These are phyloP conservation scores for Stenogyne calaminthoides DNA, from an alignment of 305 asterid species.

Conservation along the genomic window DNA sequence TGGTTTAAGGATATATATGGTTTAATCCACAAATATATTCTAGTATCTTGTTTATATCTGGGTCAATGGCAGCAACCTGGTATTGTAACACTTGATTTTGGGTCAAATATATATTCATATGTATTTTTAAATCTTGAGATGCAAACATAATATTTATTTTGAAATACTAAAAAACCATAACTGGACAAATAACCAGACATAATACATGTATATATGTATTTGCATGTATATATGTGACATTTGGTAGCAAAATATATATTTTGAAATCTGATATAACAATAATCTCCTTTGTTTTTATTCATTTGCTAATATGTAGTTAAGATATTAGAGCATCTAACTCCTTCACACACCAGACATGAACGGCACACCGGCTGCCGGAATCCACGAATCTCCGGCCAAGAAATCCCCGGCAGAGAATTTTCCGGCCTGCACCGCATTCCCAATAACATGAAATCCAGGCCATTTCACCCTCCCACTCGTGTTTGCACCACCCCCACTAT, in stretches of 20 bases:
- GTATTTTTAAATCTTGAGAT: background rate
- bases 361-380: slow-evolving; percentile 50
- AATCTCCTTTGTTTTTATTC: background rate
- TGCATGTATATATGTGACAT: background rate
- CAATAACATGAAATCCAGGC: slow-evolving; percentile 48
- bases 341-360: slow-evolving; percentile 36
- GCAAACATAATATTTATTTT: background rate
- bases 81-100: background rate
- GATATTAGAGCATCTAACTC: background rate
- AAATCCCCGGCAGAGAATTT: slow-evolving; percentile 47
- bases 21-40: background rate
- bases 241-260: background rate
- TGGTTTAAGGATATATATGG: background rate
- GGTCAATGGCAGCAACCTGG: background rate
- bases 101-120: background rate
- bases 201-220: too few relatives aligned
- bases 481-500: slow-evolving; percentile 43
- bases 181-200: background rate
- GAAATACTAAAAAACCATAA: too few relatives aligned
- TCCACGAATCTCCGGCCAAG: slow-evolving; percentile 49
- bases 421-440: slow-evolving; percentile 34
- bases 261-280: background rate
- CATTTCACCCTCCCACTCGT: slow-evolving; percentile 44
- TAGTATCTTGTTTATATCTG: background rate
- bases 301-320: background rate